phyloP scores from a whole-genome alignment of 2,329 filamentous ascomycete genomes.

The Aspergillus niger region DNA sequence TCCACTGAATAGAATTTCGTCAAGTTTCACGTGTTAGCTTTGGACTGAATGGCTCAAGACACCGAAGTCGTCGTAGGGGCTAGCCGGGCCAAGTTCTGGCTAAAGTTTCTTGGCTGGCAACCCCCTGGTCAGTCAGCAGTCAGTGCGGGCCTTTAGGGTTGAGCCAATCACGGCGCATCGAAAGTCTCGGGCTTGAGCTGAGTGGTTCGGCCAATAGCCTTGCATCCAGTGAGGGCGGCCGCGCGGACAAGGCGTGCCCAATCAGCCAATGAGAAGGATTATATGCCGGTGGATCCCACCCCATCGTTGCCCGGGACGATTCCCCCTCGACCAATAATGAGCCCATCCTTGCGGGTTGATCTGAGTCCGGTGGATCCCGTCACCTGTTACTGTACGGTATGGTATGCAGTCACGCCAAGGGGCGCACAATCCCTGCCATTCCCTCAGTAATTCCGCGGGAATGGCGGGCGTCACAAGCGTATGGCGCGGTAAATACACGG shows the following conservation, averaged over 20 bases:
- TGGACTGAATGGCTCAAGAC: too few relatives aligned
- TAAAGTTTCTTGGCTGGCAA: constrained; percentile 2
- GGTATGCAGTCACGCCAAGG: constrained; percentile 8
- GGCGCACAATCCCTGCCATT: too few relatives aligned
- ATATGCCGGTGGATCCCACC: not conserved
- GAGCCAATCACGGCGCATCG: constrained; percentile 16
- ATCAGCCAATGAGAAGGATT: constrained; percentile 13
- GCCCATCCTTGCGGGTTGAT: constrained; percentile 23
- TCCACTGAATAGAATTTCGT: constrained; percentile 23
- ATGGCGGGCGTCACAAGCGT: not conserved
- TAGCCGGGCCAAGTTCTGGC: not conserved
- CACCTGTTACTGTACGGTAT: constrained; percentile 18
- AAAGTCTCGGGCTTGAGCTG: constrained; percentile 7
- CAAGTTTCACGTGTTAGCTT: not conserved
- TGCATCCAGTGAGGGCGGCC: constrained; percentile 17
- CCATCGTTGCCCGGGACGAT: constrained; percentile 13
- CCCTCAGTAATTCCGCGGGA: too few relatives aligned
- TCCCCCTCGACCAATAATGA: constrained; percentile 23
- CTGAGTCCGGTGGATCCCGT: constrained; percentile 17
- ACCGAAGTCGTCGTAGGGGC: not conserved
- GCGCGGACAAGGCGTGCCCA: constrained; percentile 20
- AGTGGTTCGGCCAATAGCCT: constrained; percentile 17
- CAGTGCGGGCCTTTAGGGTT: constrained; percentile 6
- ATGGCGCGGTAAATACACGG: constrained; percentile 18
- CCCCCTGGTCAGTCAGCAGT: constrained; percentile 1